phyloP scores from a whole-genome alignment of 495 filamentous ascomycete species.

The Penicillium pancosmium region DNA sequence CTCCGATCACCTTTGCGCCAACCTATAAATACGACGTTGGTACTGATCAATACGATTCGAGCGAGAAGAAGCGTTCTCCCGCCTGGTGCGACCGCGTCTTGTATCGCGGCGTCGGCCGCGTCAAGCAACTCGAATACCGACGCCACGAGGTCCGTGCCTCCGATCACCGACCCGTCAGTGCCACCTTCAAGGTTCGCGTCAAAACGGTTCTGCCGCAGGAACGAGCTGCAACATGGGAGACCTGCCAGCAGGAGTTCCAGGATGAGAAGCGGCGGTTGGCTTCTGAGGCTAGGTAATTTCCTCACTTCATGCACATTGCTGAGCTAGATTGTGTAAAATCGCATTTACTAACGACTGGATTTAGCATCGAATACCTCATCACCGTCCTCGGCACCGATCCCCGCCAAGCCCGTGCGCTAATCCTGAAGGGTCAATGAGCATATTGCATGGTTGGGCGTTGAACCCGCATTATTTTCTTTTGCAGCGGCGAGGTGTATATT shows the following conservation, averaged over 20 bases:
- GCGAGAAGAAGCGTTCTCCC: constrained; percentile 92
- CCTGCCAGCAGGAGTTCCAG: constrained; percentile 72
- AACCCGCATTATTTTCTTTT: constrained; percentile 12
- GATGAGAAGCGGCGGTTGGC: constrained; percentile 64
- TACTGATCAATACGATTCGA: constrained; percentile 89
- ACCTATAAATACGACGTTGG: constrained; percentile 99
- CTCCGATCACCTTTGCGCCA: constrained; percentile 85
- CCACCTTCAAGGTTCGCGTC: constrained; percentile 74
- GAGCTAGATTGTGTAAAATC: background rate
- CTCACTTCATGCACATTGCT: background rate
- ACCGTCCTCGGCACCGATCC: constrained; percentile 53
- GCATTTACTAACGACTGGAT: background rate
- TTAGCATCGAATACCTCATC: constrained; percentile 56
- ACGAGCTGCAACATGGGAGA: constrained; percentile 66
- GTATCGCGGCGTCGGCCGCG: constrained; percentile 78
- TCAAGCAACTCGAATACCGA: constrained; percentile 85
- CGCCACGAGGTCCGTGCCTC: constrained; percentile 87
- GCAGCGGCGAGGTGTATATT: constrained; percentile 26
- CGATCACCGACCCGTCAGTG: constrained; percentile 92
- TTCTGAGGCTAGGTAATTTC: constrained; percentile 61
- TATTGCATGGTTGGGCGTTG: constrained; percentile 3
- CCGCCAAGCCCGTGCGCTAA: constrained; percentile 47
- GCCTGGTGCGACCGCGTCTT: constrained; percentile 96
- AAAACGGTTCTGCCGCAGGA: constrained; percentile 74
- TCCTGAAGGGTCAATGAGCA: constrained; percentile 29